phyloP scores from a whole-genome alignment of 306 rosid species.

The Phaseolus lunatus region DNA sequence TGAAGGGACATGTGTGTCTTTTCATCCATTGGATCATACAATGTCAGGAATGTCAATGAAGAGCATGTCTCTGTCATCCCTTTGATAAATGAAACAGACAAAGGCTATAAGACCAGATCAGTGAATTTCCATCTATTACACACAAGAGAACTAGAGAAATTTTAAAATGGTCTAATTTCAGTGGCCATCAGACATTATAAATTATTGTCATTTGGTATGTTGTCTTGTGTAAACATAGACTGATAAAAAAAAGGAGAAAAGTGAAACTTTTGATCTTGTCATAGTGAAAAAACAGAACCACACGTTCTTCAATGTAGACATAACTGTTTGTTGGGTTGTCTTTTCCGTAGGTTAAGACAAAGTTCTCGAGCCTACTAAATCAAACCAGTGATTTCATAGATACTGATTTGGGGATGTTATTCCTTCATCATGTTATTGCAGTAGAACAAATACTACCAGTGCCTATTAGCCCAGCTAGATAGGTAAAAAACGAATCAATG shows the following conservation, averaged over 20 bases:
- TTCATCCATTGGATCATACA: conserved; percentile 59
- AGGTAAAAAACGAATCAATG: too few species aligned
- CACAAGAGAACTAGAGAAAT: conserved; percentile 16
- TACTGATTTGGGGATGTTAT: too few species aligned
- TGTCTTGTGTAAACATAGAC: not conserved
- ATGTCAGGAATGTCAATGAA: conserved; percentile 75
- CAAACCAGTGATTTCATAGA: too few species aligned
- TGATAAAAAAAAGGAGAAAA: not conserved
- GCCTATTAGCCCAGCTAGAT: too few species aligned
- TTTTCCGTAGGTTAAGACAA: not conserved
- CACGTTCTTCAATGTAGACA: not conserved
- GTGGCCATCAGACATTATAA: conserved; percentile 2
- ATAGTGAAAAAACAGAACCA: not conserved
- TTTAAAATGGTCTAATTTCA: not conserved
- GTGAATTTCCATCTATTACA: conserved; percentile 23
- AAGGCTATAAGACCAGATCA: conserved; percentile 31
- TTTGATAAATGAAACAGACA: conserved; percentile 45
- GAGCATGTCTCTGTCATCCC: conserved; percentile 97
- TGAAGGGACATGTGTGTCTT: conserved; percentile 37
- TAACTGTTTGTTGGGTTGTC: not conserved
- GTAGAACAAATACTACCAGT: too few species aligned
- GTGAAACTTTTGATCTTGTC: conserved; percentile 8
- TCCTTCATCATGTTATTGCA: too few species aligned
- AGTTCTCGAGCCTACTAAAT: not conserved
- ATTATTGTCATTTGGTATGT: conserved; percentile 14